Conservation (phyloP, 352 stramenopile genomes). For the Peronospora farinosa region DNA sequence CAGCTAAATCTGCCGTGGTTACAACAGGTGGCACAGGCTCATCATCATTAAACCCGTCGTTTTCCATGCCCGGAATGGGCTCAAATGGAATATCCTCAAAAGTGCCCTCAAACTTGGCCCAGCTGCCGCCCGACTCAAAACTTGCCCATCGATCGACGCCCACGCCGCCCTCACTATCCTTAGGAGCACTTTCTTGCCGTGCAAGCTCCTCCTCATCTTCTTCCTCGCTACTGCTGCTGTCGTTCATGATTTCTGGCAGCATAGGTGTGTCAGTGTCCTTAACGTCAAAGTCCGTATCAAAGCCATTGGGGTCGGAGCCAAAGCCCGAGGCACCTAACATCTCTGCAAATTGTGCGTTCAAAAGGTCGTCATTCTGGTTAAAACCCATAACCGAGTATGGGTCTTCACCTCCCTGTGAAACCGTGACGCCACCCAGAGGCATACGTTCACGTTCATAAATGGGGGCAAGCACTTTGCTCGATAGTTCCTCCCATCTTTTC, state of each 20-base stretch:
- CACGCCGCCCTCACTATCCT: conserved; percentile 9
- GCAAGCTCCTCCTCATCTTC: conserved; percentile 66
- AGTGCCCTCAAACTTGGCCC: conserved; percentile 63
- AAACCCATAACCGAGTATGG: conserved; percentile 73
- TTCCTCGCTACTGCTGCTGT: conserved; percentile 85
- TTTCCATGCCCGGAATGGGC: conserved; percentile 42
- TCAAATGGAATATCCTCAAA: conserved; percentile 61
- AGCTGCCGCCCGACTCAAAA: conserved; percentile 55
- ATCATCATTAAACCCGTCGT: conserved; percentile 38
- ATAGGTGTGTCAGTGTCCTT: conserved; percentile 65
- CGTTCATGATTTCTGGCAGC: conserved; percentile 80
- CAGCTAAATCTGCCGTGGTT: conserved; percentile 22
- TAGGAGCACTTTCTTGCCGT: conserved; percentile 23
- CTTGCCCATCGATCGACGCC: conserved; percentile 50
- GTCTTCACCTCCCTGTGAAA: conserved; percentile 52
- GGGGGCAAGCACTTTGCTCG: conserved; percentile 53
- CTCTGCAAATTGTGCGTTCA: conserved; percentile 81
- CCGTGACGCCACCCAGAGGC: conserved; percentile 59
- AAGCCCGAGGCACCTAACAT: conserved; percentile 74
- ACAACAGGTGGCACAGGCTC: conserved; percentile 23
- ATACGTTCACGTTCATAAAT: conserved; percentile 77
- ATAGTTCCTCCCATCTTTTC: conserved; percentile 76
- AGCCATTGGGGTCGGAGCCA: conserved; percentile 40
- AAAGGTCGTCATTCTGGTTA: conserved; percentile 60
- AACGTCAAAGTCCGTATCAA: conserved; percentile 74